Conservation (phyloP, 2,329 filamentous ascomycete genomes). For the Dactylellina haptotyla region DNA sequence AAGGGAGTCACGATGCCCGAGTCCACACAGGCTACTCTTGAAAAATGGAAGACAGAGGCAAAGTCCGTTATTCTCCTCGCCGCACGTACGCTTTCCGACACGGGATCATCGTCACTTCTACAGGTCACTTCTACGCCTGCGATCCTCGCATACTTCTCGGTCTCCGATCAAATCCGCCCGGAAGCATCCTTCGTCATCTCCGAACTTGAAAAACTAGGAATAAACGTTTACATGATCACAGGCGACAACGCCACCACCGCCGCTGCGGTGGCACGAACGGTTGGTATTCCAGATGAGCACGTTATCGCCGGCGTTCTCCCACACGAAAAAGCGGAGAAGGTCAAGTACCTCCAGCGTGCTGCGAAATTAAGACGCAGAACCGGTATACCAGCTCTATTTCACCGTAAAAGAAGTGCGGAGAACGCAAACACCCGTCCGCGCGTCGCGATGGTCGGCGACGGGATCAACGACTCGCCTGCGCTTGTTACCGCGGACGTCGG, state of each 20-base stretch:
- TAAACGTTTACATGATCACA: conserved; percentile 89
- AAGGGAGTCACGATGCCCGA: conserved; percentile 46
- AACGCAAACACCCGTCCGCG: conserved; percentile 62
- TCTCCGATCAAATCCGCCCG: conserved; percentile 81
- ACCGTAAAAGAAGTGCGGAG: conserved; percentile 19
- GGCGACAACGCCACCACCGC: conserved; percentile 91
- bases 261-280: conserved; percentile 75
- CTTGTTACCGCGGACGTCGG: conserved; percentile 82
- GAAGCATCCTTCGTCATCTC: conserved; percentile 74
- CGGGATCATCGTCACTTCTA: conserved; percentile 56
- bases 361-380: conserved; percentile 34
- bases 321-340: conserved; percentile 79
- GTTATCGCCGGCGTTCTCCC: conserved; percentile 89
- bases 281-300: conserved; percentile 78
- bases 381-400: conserved; percentile 29
- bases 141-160: conserved; percentile 75
- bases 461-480: conserved; percentile 86
- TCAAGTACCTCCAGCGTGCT: conserved; percentile 70
- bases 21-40: conserved; percentile 20
- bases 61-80: conserved; percentile 69
- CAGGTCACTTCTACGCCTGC: conserved; percentile 32
- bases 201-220: conserved; percentile 72
- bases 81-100: conserved; percentile 7
- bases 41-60: conserved; percentile 70
- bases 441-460: conserved; percentile 86